Evolutionary conservation across 1,284 basidiomycete genomes (phyloP).

Genomic region (Leccinum subrobustum): DNA sequence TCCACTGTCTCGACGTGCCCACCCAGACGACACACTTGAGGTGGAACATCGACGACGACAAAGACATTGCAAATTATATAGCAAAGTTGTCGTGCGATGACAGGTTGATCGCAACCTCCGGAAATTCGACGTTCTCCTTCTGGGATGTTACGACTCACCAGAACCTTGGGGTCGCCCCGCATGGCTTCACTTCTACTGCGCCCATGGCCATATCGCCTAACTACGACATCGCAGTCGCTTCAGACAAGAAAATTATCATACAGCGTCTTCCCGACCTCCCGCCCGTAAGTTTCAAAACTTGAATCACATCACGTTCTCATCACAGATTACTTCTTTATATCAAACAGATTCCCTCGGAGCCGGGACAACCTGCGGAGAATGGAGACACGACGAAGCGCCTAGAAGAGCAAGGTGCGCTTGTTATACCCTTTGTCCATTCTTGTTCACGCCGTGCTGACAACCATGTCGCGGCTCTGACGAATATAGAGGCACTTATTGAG

Average conservation of each 20-base stretch:
- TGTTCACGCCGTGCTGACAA: background rate
- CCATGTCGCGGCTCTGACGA: background rate
- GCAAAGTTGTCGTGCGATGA: background rate
- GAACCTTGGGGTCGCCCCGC: background rate
- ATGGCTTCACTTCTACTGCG: background rate
- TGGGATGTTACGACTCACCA: background rate
- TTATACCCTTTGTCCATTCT: background rate
- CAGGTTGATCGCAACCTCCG: background rate
- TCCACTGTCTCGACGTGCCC: background rate
- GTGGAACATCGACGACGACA: background rate
- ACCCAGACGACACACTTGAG: background rate
- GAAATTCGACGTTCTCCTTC: background rate
- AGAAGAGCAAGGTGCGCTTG: background rate
- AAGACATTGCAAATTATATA: background rate
- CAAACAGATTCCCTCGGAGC: background rate
- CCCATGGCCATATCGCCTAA: background rate
- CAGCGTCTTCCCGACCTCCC: background rate
- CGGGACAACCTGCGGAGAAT: background rate
- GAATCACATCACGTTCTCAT: background rate
- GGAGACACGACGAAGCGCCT: background rate
- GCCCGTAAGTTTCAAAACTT: background rate
- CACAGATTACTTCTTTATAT: background rate
- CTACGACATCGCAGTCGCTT: background rate
- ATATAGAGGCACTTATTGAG: background rate
- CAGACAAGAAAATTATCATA: background rate